Base-by-base conservation (phyloP, 495 filamentous ascomycete genomes). In the Aspergillus coremiiformis region DNA sequence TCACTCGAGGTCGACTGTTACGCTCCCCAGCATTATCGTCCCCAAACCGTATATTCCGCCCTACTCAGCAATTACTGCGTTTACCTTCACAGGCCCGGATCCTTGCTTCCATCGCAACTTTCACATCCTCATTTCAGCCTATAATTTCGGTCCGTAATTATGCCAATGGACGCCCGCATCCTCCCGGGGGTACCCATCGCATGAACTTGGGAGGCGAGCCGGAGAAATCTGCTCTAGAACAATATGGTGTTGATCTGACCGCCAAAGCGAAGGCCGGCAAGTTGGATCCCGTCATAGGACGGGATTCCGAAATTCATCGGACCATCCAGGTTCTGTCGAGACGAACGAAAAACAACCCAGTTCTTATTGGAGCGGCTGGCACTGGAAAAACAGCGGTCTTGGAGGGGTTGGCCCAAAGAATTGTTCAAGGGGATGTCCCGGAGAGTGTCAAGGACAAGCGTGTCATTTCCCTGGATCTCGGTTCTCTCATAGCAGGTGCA, bases 341-440 rank as follows among this genome's bases (percentile, higher is more conserved):
- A 49, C 77, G 93, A 44, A 96, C 93, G 5, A 98, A 97, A 68
- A 97, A 98, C 64, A 97, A 97, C 54, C 93, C 93, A 1, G 92
- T 96, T 17, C 73, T 96, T 24, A 96, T 96, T 53, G 93, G 93
- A 58, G 82, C 79, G 24, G 90, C 93, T 5, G 93, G 93, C 58
- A 95, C 91, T 12, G 93, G 93, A 43, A 98, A 98, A 69, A 98
- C 93, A 1, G 93, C 93, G 1, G 87, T 97, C 24, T 64, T 98
- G 10, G 93, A 98, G 71, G 93, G 93, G 1, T 71, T 98, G 54
- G 91, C 93, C 21, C 84, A 92, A 66, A 76, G 92, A 30, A 97
- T 98, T 64, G 87, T 95, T 2, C 78, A 80, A 53, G 93, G 93
- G 0, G 92, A 95, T 71, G 92, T 98, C 1, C 93, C 93, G 0